phyloP scores from a whole-genome alignment of 208 protist species.

The Leishmania arabica region DNA sequence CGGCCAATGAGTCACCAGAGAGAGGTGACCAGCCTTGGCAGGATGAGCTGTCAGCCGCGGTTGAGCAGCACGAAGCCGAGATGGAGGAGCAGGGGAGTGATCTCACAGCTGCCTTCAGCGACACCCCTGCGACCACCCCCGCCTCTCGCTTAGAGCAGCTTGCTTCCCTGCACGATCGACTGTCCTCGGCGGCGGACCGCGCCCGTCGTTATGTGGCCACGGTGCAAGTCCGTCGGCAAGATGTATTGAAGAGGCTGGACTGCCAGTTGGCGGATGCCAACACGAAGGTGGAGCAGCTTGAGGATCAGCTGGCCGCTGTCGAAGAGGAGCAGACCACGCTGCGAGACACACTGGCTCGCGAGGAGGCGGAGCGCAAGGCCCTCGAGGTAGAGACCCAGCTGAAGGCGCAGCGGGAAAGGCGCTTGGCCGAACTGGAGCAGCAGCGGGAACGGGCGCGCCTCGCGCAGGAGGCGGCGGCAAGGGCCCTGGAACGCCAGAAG shows the following conservation, averaged over 20 bases:
- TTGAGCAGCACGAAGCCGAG: conserved; percentile 37
- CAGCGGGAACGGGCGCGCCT: conserved; percentile 69
- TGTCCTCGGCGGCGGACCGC: conserved; percentile 46
- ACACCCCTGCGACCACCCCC: conserved; percentile 21
- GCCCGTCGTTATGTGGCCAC: conserved; percentile 33
- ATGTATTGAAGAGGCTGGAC: conserved; percentile 34
- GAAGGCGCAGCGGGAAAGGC: conserved; percentile 53
- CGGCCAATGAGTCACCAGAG: neutral
- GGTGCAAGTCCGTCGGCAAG: conserved; percentile 26
- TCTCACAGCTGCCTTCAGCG: conserved; percentile 19
- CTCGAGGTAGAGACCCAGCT: conserved; percentile 58
- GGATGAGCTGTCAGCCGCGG: conserved; percentile 29
- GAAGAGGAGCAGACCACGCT: conserved; percentile 27
- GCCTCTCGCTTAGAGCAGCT: conserved; percentile 32
- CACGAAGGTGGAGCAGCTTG: conserved; percentile 27
- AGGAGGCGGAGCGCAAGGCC: conserved; percentile 54
- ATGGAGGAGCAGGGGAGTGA: conserved; percentile 27
- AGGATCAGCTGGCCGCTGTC: conserved; percentile 27
- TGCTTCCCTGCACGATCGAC: conserved; percentile 38
- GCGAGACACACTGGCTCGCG: conserved; percentile 32
- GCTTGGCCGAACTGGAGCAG: conserved; percentile 44
- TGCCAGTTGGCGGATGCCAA: conserved; percentile 26
- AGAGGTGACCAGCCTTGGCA: conserved; percentile 17
- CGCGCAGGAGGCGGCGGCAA: conserved; percentile 61
- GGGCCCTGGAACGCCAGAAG: conserved; percentile 60